Percentiles rank a stretch among this genome's conserved stretches.
These are phyloP conservation scores for Chytridiales sp. DNA, from an alignment of 371 early-diverging fungal species.

Conservation along the genomic window DNA sequence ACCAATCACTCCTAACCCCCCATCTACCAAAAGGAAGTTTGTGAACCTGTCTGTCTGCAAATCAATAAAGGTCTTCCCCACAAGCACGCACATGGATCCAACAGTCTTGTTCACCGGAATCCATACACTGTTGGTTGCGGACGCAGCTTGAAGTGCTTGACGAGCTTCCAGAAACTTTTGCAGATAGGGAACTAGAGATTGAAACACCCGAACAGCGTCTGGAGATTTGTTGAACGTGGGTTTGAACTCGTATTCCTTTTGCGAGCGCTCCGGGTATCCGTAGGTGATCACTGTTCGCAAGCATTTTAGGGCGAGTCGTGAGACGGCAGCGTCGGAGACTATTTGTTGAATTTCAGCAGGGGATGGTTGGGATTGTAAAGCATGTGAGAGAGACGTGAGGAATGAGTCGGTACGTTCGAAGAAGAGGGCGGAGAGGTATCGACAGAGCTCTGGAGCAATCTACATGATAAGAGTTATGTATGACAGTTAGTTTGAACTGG, in stretches of 20 bases:
- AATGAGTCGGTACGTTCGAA: slow-evolving; percentile 18
- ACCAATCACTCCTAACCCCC: too few relatives aligned
- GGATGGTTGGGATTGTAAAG: too few relatives aligned
- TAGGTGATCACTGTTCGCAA: slow-evolving; percentile 69
- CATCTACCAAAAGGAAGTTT: too few relatives aligned
- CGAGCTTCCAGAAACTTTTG: slow-evolving; percentile 60
- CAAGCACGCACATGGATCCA: too few relatives aligned
- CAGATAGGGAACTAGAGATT: slow-evolving; percentile 53
- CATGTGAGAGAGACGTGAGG: slow-evolving; percentile 6
- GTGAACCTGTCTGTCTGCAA: too few relatives aligned
- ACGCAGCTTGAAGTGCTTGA: too few relatives aligned
- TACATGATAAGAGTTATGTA: slow-evolving; percentile 1
- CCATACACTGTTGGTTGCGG: too few relatives aligned
- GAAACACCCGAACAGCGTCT: slow-evolving; percentile 51
- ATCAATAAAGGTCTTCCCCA: too few relatives aligned
- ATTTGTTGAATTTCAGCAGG: neutral
- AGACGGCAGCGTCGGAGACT: neutral
- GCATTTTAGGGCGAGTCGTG: slow-evolving; percentile 64
- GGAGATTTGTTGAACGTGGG: slow-evolving; percentile 54
- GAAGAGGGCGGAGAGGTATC: slow-evolving; percentile 29
- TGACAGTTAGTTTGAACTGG: too few relatives aligned
- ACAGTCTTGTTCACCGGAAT: too few relatives aligned
- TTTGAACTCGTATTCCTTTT: slow-evolving; percentile 12
- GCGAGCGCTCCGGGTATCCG: slow-evolving; percentile 62
- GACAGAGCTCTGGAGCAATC: slow-evolving; percentile 40